Conservation (phyloP, 2,329 filamentous ascomycete genomes). For the Hansfordia pulvinata region DNA sequence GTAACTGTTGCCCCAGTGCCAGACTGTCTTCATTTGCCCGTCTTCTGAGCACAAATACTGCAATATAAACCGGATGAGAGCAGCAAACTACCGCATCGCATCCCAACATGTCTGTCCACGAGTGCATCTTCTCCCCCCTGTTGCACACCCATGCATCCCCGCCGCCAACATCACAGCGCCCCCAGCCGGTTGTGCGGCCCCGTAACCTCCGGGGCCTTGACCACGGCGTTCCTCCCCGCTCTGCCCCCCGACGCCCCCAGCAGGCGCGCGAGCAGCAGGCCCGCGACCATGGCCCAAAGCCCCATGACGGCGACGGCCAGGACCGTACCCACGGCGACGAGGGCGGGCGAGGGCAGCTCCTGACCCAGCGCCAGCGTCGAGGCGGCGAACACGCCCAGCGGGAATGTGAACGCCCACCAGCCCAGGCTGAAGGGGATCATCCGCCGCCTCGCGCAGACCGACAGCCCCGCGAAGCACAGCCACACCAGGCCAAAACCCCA, state of each 20-base stretch:
- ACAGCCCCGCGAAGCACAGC: constrained; percentile 26
- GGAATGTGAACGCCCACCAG: constrained; percentile 34
- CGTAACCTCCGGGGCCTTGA: constrained; percentile 5
- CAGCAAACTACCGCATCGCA: too few relatives aligned
- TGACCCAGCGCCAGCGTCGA: constrained; percentile 5
- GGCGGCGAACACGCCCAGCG: constrained; percentile 23
- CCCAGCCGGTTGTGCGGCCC: constrained; percentile 4
- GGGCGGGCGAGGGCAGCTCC: constrained; percentile 3
- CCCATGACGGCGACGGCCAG: constrained; percentile 4
- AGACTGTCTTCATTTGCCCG: too few relatives aligned
- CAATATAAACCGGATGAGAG: too few relatives aligned
- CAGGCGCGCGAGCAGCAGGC: constrained; percentile 1
- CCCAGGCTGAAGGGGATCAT: constrained; percentile 30
- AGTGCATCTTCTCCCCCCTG: too few relatives aligned
- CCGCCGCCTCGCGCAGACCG: constrained; percentile 18
- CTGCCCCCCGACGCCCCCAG: constrained; percentile 2
- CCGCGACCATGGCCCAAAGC: constrained; percentile 5
- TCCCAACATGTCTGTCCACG: too few relatives aligned
- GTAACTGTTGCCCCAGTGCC: too few relatives aligned
- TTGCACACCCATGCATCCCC: too few relatives aligned
- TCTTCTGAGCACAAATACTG: too few relatives aligned
- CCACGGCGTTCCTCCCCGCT: constrained; percentile 4
- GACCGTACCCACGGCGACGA: constrained; percentile 4
- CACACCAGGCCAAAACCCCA: constrained; percentile 31
- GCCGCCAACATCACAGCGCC: too few relatives aligned